These are phyloP conservation scores for Gardenia jasminoides DNA, from an alignment of 257 asterid species.

Conservation along the genomic window DNA sequence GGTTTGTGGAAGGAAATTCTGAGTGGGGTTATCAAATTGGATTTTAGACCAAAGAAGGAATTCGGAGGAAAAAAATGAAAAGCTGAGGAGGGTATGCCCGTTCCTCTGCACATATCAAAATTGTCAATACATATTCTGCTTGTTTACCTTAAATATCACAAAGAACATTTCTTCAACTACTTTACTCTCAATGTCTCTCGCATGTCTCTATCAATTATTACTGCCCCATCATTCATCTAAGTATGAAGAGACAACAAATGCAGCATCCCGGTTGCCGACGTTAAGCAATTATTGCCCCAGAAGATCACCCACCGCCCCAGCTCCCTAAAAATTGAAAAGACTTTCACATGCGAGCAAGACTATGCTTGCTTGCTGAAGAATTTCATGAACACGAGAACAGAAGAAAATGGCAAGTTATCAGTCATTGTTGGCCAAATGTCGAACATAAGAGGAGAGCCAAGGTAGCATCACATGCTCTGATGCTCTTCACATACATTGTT, in stretches of 20 bases:
- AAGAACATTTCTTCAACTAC: not conserved
- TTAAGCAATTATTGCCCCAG: not conserved
- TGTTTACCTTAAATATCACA: not conserved
- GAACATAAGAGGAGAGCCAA: slow-evolving; percentile 5
- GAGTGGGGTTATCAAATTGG: not conserved
- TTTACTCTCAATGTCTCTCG: slow-evolving; percentile 23
- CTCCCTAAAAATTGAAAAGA: not conserved
- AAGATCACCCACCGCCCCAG: slow-evolving; percentile 2
- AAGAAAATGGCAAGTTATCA: not conserved
- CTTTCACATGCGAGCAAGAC: not conserved
- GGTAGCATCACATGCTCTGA: slow-evolving; percentile 2
- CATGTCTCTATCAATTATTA: slow-evolving; percentile 23
- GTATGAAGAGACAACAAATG: too few relatives aligned
- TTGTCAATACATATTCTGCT: not conserved
- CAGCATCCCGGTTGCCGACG: too few relatives aligned
- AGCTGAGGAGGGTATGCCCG: not conserved
- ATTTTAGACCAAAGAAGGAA: not conserved
- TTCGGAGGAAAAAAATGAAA: not conserved
- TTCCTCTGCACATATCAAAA: not conserved
- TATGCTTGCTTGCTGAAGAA: not conserved
- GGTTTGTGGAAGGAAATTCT: not conserved
- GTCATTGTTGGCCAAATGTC: slow-evolving; percentile 2
- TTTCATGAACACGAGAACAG: not conserved
- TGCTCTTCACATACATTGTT: not conserved
- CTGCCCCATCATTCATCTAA: too few relatives aligned